Evolutionary conservation across 2,329 filamentous ascomycete species (phyloP).

Genomic region (Cytospora chrysosperma): DNA sequence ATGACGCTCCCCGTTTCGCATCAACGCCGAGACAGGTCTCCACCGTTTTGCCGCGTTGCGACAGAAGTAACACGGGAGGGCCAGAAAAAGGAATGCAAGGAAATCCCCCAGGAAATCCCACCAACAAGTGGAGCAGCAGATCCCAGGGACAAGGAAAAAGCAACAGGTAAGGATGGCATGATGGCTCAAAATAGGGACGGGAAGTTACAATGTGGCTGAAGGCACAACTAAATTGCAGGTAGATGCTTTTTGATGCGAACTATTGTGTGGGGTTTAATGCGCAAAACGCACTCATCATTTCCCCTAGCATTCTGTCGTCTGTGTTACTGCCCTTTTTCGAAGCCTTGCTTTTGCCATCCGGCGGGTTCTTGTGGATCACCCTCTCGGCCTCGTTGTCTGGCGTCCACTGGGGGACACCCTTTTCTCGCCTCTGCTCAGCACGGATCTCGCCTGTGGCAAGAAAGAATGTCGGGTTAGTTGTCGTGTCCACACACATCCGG

Average conservation of each 20-base stretch:
- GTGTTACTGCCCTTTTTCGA: not conserved
- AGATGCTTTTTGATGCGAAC: not conserved
- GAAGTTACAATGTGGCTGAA: not conserved
- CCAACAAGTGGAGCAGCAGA: not conserved
- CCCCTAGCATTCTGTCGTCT: not conserved
- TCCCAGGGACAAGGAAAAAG: not conserved
- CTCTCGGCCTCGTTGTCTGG: conserved; percentile 20
- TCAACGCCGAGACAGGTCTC: not conserved
- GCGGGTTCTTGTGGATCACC: conserved; percentile 14
- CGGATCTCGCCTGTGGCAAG: conserved; percentile 15
- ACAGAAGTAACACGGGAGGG: not conserved
- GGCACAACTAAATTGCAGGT: not conserved
- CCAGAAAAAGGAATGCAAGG: not conserved
- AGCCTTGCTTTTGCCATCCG: not conserved
- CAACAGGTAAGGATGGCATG: not conserved
- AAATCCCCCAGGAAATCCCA: not conserved
- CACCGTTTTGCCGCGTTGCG: not conserved
- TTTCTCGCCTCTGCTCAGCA: conserved; percentile 18
- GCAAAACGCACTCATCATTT: conserved; percentile 3
- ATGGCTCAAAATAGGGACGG: not conserved
- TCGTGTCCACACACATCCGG: not conserved
- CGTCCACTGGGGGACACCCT: conserved; percentile 18
- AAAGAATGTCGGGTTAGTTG: not conserved
- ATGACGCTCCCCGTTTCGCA: not conserved
- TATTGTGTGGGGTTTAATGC: not conserved